These are phyloP conservation scores for Mortierella antarctica DNA, from an alignment of 192 early-diverging fungal species.

Conservation along the genomic window DNA sequence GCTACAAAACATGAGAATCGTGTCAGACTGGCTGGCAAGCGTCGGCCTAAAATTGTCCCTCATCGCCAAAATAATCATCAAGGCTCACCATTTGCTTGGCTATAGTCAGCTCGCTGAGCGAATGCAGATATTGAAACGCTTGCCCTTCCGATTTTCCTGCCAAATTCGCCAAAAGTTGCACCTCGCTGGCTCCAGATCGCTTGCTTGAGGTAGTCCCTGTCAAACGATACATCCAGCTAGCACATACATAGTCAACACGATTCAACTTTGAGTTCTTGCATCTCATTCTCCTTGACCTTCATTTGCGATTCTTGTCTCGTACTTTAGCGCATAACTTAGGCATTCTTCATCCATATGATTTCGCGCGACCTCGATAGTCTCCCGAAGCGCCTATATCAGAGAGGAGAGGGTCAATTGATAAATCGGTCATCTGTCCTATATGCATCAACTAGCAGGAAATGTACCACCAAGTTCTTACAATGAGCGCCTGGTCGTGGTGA, in stretches of 20 bases:
- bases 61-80: not conserved
- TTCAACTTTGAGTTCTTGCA: too few species aligned
- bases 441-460: not conserved
- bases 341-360: conserved; percentile 56
- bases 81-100: conserved; percentile 27
- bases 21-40: not conserved
- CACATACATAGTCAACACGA: not conserved
- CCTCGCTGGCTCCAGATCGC: conserved; percentile 10
- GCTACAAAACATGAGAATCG: conserved; percentile 4
- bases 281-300: too few species aligned
- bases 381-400: conserved; percentile 46
- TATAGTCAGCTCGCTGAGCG: conserved; percentile 21
- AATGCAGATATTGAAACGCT: conserved; percentile 25
- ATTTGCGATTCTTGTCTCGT: not conserved
- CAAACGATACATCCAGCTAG: conserved; percentile 36
- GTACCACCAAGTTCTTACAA: conserved; percentile 19
- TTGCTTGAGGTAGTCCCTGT: conserved; percentile 7
- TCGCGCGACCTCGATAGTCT: conserved; percentile 57
- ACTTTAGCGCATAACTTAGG: conserved; percentile 58
- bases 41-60: not conserved
- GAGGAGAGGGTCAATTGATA: not conserved
- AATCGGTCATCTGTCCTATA: not conserved
- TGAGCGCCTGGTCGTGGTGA: conserved; percentile 53
- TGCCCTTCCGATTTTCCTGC: conserved; percentile 19
- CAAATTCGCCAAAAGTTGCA: conserved; percentile 15